phyloP scores from a whole-genome alignment of 192 early-diverging fungal genomes.

The Ambispora gerdemannii region DNA sequence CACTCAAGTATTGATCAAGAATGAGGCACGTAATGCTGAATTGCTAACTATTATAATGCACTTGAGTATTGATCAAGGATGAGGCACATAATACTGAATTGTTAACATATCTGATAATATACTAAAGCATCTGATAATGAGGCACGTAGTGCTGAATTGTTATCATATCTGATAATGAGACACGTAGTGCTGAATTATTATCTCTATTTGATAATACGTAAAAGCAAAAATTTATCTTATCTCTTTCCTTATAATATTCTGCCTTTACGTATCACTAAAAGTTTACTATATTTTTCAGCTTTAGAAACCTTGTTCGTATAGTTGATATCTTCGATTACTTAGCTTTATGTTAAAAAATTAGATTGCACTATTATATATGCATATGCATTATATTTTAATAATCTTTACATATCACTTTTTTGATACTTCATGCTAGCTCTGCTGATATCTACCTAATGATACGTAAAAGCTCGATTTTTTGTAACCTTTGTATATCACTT shows the following conservation, averaged over 20 bases:
- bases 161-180: too few species aligned
- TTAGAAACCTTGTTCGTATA: slow-evolving; percentile 14
- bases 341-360: slow-evolving; percentile 24
- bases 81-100: slow-evolving; percentile 23
- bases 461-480: slow-evolving; percentile 14
- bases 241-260: slow-evolving; percentile 17
- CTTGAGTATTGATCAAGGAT: too few species aligned
- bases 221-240: slow-evolving; percentile 13
- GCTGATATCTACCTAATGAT: slow-evolving; percentile 22
- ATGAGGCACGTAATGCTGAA: too few species aligned
- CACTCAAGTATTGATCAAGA: too few species aligned
- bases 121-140: too few species aligned
- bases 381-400: slow-evolving; percentile 20
- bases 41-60: too few species aligned
- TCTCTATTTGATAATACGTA: too few species aligned
- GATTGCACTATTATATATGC: slow-evolving; percentile 24
- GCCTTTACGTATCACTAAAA: slow-evolving; percentile 21
- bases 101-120: too few species aligned
- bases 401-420: slow-evolving; percentile 26
- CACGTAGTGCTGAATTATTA: too few species aligned
- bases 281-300: slow-evolving; percentile 7
- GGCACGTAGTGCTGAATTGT: too few species aligned
- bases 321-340: slow-evolving; percentile 6
- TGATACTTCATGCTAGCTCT: neutral
- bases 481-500: slow-evolving; percentile 26